Percentiles rank a stretch among this genome's conserved stretches.
Conservation (phyloP, 352 stramenopile genomes). For the Pythium phragmiticola region DNA sequence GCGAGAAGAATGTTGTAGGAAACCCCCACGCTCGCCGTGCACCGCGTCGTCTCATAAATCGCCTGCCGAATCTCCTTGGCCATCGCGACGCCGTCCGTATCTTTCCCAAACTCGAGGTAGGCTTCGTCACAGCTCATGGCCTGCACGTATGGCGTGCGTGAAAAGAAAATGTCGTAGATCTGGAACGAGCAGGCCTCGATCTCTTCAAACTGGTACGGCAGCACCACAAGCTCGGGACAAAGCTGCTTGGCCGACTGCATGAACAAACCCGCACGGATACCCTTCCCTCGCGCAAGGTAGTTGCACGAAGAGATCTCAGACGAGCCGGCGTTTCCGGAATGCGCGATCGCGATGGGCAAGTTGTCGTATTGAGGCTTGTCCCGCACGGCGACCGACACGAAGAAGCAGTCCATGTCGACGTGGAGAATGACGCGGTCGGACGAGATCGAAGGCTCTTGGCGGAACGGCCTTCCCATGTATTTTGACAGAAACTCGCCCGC, state of each 20-base stretch:
- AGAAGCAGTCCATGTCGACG: conserved; percentile 98
- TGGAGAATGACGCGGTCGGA: conserved; percentile 90
- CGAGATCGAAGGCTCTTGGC: conserved; percentile 33
- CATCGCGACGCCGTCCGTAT: conserved; percentile 65
- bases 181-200: conserved; percentile 90
- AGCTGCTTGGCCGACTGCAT: conserved; percentile 90
- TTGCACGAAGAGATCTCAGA: conserved; percentile 96
- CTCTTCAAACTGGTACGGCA: conserved; percentile 93
- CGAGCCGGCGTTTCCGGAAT: conserved; percentile 73
- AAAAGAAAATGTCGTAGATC: conserved; percentile 92
- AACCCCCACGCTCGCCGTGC: conserved; percentile 92
- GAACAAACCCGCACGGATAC: conserved; percentile 93
- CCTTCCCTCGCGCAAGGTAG: conserved; percentile 91
- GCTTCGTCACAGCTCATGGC: conserved; percentile 96
- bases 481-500: conserved; percentile 57
- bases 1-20: conserved; percentile 93
- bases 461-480: conserved; percentile 49
- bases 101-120: conserved; percentile 86
- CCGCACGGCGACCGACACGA: conserved; percentile 89
- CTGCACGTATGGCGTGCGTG: conserved; percentile 87
- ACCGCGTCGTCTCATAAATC: conserved; percentile 83
- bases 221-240: conserved; percentile 90
- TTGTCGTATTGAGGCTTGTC: conserved; percentile 71
- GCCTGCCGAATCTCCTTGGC: conserved; percentile 60
- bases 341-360: conserved; percentile 90